These are phyloP conservation scores for Wallacemonas sp. DNA, from an alignment of 208 protist species.

Conservation along the genomic window DNA sequence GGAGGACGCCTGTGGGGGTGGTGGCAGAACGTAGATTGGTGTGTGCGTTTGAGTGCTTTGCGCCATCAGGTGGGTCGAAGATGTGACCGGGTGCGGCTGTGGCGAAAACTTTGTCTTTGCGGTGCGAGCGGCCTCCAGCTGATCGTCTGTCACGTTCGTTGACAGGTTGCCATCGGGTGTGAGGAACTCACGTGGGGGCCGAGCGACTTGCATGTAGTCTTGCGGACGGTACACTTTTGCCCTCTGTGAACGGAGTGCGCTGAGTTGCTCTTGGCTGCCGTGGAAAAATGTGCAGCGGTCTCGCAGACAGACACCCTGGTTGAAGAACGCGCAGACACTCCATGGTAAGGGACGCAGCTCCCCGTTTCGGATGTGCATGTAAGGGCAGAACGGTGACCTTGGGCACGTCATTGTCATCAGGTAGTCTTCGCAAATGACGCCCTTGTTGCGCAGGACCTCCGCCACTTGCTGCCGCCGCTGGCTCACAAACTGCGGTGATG, in stretches of 20 bases:
- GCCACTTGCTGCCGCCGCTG: conserved; percentile 47
- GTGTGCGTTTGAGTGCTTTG: not conserved
- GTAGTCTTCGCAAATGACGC: conserved; percentile 65
- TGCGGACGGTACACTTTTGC: conserved; percentile 56
- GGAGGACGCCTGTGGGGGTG: not conserved
- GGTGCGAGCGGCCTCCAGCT: conserved; percentile 1
- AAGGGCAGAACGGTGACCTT: conserved; percentile 51
- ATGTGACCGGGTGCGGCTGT: not conserved
- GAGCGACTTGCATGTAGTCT: conserved; percentile 71
- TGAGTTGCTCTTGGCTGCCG: conserved; percentile 59
- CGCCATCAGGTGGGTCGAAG: not conserved
- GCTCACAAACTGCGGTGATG: not conserved
- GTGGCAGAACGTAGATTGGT: not conserved
- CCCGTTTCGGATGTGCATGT: conserved; percentile 73
- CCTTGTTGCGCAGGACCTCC: conserved; percentile 77
- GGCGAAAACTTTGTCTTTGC: not conserved
- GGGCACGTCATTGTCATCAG: conserved; percentile 39
- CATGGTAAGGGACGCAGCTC: conserved; percentile 60
- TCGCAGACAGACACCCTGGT: conserved; percentile 63
- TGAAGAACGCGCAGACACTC: conserved; percentile 72
- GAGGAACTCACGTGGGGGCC: conserved; percentile 51
- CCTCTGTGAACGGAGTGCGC: conserved; percentile 41
- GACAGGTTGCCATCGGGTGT: conserved; percentile 30
- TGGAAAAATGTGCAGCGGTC: conserved; percentile 80
- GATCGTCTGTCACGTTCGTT: conserved; percentile 15